A percentile compares a stretch with the other conserved stretches of the same genome.
These are phyloP conservation scores for Nicotiana paniculata DNA, from an alignment of 257 asterid genomes.

Conservation along the genomic window DNA sequence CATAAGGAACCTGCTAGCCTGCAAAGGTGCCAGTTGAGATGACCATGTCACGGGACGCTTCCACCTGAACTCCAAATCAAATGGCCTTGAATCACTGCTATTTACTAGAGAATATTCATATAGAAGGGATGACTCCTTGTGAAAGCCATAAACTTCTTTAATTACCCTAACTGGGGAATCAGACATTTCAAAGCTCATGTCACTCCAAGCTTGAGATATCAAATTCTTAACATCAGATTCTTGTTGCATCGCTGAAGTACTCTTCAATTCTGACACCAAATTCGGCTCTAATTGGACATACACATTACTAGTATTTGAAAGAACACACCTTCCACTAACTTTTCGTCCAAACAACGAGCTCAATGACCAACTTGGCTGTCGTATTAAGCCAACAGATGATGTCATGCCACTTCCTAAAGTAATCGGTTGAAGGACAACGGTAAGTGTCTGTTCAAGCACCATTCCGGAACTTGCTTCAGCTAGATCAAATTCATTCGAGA, in stretches of 20 bases:
- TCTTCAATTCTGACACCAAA: slow-evolving; percentile 48
- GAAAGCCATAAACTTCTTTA: slow-evolving; percentile 35
- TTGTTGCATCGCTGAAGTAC: slow-evolving; percentile 16
- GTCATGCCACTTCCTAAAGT: slow-evolving; percentile 22
- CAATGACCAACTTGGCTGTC: slow-evolving; percentile 83
- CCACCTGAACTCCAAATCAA: slow-evolving; percentile 81
- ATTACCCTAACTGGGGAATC: slow-evolving; percentile 56
- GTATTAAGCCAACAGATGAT: slow-evolving; percentile 29
- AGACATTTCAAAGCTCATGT: slow-evolving; percentile 56
- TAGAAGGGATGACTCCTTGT: slow-evolving; percentile 42
- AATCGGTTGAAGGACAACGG: slow-evolving; percentile 77
- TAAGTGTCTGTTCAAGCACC: slow-evolving; percentile 83
- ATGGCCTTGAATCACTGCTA: slow-evolving; percentile 48
- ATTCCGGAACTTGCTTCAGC: slow-evolving; percentile 40
- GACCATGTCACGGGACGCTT: slow-evolving; percentile 78
- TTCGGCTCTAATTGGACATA: slow-evolving; percentile 67
- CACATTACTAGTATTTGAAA: slow-evolving; percentile 67
- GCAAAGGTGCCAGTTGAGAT: slow-evolving; percentile 71
- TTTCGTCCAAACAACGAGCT: slow-evolving; percentile 83
- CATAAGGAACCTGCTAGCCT: slow-evolving; percentile 70
- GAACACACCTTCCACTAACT: slow-evolving; percentile 60
- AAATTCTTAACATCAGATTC: slow-evolving; percentile 26
- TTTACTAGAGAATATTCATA: slow-evolving; percentile 56
- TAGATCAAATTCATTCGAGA: slow-evolving; percentile 53
- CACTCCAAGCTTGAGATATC: slow-evolving; percentile 20